Evolutionary conservation across 129 eudicot species (phyloP).

Genomic region (Flaveria linearis): DNA sequence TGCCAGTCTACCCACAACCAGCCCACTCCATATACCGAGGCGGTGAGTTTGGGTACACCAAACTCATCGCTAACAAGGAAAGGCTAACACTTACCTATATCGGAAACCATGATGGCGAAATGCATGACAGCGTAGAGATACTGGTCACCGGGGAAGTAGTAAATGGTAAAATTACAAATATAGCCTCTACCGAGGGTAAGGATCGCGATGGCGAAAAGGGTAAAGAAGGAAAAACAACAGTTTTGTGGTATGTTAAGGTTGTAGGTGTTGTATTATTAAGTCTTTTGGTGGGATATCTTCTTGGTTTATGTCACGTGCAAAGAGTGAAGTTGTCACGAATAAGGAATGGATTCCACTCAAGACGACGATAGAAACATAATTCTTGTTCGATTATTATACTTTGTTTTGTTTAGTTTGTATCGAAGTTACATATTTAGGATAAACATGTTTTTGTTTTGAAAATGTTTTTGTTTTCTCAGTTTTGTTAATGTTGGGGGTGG

Average conservation of each 20-base stretch:
- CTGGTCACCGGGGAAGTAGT: conserved; percentile 68
- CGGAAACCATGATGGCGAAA: conserved; percentile 91
- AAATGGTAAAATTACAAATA: conserved; percentile 36
- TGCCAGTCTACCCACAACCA: conserved; percentile 83
- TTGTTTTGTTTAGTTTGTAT: conserved; percentile 23
- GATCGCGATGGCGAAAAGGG: conserved; percentile 12
- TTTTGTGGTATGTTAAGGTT: conserved; percentile 51
- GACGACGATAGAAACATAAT: conserved; percentile 53
- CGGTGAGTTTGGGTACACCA: conserved; percentile 94
- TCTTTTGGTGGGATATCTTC: conserved; percentile 64
- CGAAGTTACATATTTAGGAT: conserved; percentile 4
- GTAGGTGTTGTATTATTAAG: conserved; percentile 53
- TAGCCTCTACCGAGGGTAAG: neutral
- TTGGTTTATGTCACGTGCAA: conserved; percentile 63
- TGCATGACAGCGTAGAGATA: conserved; percentile 80
- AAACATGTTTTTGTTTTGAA: conserved; percentile 17
- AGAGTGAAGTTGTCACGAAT: conserved; percentile 29
- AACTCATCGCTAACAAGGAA: conserved; percentile 69
- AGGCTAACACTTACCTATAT: conserved; percentile 71
- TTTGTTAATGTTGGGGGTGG: neutral
- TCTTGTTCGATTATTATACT: neutral
- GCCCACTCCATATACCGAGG: conserved; percentile 68
- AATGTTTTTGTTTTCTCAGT: conserved; percentile 19
- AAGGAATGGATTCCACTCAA: conserved; percentile 72
- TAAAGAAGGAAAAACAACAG: conserved; percentile 28